These are phyloP conservation scores for Botrytis tulipae DNA, from an alignment of 2,329 filamentous ascomycete species.

Conservation along the genomic window DNA sequence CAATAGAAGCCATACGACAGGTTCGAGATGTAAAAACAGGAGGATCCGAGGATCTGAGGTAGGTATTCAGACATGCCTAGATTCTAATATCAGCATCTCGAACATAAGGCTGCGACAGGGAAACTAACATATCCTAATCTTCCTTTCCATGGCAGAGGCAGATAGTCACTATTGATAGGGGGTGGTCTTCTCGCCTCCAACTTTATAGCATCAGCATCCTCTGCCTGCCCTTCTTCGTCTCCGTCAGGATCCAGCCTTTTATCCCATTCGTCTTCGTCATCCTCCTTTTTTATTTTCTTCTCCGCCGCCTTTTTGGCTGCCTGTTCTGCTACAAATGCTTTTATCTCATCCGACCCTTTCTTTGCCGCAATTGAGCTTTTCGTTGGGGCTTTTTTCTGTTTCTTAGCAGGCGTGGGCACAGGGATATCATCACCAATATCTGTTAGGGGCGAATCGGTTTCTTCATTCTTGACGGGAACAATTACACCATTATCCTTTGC, in stretches of 20 bases:
- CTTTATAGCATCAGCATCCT: slow-evolving; percentile 36
- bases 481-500: slow-evolving; percentile 23
- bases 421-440: slow-evolving; percentile 22
- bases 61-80: slow-evolving; percentile 87
- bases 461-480: slow-evolving; percentile 23
- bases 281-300: slow-evolving; percentile 33
- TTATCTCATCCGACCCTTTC: slow-evolving; percentile 38
- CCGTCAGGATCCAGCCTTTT: slow-evolving; percentile 35
- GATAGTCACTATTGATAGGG: slow-evolving; percentile 75
- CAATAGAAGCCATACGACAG: slow-evolving; percentile 83
- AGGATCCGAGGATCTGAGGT: slow-evolving; percentile 76
- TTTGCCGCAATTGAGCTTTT: slow-evolving; percentile 38
- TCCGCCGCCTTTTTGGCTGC: slow-evolving; percentile 35
- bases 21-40: slow-evolving; percentile 89
- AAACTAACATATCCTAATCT: slow-evolving; percentile 76
- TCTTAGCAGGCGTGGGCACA: slow-evolving; percentile 27
- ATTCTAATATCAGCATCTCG: slow-evolving; percentile 12
- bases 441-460: slow-evolving; percentile 29
- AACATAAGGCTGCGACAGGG: not conserved
- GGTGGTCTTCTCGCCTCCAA: slow-evolving; percentile 50
- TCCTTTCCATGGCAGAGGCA: slow-evolving; percentile 89
- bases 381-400: slow-evolving; percentile 33
- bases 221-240: slow-evolving; percentile 31
- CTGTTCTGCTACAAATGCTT: slow-evolving; percentile 37
- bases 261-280: slow-evolving; percentile 33